A percentile compares a stretch with the other conserved stretches of the same genome.
Conservation (phyloP, 768 basidiomycete genomes). For the Tulasnella sp. region DNA sequence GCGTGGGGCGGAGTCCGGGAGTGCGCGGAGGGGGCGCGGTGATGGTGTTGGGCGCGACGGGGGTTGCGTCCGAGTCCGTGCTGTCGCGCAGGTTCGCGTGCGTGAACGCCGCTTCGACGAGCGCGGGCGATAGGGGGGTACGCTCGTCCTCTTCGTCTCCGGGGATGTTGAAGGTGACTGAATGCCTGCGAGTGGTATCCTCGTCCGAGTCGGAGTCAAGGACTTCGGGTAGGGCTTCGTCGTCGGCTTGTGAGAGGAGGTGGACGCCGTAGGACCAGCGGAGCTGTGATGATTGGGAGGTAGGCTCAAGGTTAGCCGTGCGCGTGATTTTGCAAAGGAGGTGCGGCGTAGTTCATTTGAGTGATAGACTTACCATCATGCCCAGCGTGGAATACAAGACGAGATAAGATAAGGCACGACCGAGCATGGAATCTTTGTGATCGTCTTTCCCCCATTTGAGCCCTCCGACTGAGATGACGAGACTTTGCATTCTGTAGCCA, state of each 20-base stretch:
- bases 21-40: constrained; percentile 18
- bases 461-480: constrained; percentile 79
- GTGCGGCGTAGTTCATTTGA: constrained; percentile 35
- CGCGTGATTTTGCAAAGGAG: not conserved
- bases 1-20: constrained; percentile 6
- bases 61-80: not conserved
- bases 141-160: constrained; percentile 26
- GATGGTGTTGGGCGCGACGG: constrained; percentile 5
- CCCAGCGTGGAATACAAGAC: constrained; percentile 94
- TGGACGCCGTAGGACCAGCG: constrained; percentile 95
- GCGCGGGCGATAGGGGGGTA: not conserved
- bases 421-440: constrained; percentile 85
- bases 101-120: constrained; percentile 14
- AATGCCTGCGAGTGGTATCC: constrained; percentile 30
- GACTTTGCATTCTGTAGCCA: constrained; percentile 67
- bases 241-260: constrained; percentile 73
- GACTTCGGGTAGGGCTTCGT: constrained; percentile 43
- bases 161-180: constrained; percentile 27
- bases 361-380: constrained; percentile 70
- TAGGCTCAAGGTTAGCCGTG: not conserved
- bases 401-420: constrained; percentile 85
- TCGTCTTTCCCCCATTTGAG: constrained; percentile 83
- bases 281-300: constrained; percentile 51
- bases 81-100: not conserved
- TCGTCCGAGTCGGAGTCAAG: constrained; percentile 26